phyloP scores from a whole-genome alignment of 805 yeast species.

The Wickerhamiella sergipiensis region DNA sequence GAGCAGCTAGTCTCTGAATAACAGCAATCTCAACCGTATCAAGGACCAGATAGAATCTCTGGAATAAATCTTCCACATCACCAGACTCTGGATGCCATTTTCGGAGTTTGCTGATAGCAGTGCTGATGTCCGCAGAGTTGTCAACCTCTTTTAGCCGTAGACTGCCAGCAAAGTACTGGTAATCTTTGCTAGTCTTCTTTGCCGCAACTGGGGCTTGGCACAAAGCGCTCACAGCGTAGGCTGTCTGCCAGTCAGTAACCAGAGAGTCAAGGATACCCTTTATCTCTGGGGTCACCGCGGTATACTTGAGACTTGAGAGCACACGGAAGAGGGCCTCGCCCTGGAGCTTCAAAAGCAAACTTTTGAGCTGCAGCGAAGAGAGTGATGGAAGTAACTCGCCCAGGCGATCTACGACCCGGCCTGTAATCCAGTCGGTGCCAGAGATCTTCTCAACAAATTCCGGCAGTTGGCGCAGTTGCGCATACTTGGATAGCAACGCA shows the following conservation, averaged over 20 bases:
- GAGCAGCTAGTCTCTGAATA: background rate
- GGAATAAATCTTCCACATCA: background rate
- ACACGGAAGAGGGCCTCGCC: background rate
- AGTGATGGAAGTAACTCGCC: conserved; percentile 5
- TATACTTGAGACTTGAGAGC: background rate
- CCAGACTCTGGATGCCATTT: background rate
- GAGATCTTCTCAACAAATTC: background rate
- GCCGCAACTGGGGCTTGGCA: background rate
- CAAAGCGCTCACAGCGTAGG: background rate
- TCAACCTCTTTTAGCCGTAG: background rate
- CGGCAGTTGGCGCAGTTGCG: conserved; percentile 4
- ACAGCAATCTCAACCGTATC: background rate
- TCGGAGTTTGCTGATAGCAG: background rate
- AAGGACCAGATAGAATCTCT: background rate
- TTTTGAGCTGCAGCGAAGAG: conserved; percentile 9
- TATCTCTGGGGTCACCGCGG: background rate
- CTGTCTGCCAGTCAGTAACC: background rate
- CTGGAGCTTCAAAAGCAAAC: background rate
- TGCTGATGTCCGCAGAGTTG: background rate
- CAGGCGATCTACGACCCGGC: background rate
- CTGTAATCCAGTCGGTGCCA: background rate
- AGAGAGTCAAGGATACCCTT: background rate
- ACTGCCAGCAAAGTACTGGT: background rate
- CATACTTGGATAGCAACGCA: background rate
- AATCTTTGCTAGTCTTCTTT: background rate